These are phyloP conservation scores for Pyricularia sp. DNA, from an alignment of 2,329 filamentous ascomycete genomes.

Conservation along the genomic window DNA sequence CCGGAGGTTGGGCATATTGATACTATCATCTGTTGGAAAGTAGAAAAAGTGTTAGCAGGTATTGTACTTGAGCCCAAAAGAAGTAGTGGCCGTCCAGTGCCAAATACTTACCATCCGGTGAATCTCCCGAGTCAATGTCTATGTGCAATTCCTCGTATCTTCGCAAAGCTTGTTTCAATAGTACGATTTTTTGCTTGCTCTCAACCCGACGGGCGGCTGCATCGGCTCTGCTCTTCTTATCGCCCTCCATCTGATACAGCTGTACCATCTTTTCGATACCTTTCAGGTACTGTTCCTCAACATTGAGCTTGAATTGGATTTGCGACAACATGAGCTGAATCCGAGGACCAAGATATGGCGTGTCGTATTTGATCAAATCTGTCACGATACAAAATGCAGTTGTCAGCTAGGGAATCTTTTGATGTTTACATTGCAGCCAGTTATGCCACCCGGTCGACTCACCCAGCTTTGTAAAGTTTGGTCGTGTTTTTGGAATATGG, in stretches of 20 bases:
- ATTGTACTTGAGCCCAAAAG: background rate
- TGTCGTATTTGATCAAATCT: conserved; percentile 99
- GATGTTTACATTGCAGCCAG: background rate
- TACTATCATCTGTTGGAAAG: conserved; percentile 68
- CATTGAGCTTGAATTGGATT: conserved; percentile 96
- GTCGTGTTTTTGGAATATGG: conserved; percentile 61
- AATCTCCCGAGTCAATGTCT: conserved; percentile 73
- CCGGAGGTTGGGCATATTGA: conserved; percentile 88
- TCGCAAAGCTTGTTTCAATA: conserved; percentile 91
- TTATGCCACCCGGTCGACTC: conserved; percentile 21
- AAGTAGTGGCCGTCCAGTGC: background rate
- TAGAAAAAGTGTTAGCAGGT: conserved; percentile 16
- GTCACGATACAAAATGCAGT: background rate
- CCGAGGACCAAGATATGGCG: conserved; percentile 85
- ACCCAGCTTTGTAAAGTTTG: conserved; percentile 97
- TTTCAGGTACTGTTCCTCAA: conserved; percentile 98
- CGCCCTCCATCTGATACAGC: conserved; percentile 93
- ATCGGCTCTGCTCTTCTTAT: conserved; percentile 89
- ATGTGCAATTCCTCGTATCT: conserved; percentile 96
- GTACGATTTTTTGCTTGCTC: conserved; percentile 95
- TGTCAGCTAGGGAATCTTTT: background rate
- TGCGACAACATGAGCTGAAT: conserved; percentile 99
- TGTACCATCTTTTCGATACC: conserved; percentile 99
- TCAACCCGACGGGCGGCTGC: conserved; percentile 84
- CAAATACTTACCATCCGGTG: conserved; percentile 64